These are phyloP conservation scores for Chytriomyces sp. DNA, from an alignment of 192 early-diverging fungal species.

Conservation along the genomic window DNA sequence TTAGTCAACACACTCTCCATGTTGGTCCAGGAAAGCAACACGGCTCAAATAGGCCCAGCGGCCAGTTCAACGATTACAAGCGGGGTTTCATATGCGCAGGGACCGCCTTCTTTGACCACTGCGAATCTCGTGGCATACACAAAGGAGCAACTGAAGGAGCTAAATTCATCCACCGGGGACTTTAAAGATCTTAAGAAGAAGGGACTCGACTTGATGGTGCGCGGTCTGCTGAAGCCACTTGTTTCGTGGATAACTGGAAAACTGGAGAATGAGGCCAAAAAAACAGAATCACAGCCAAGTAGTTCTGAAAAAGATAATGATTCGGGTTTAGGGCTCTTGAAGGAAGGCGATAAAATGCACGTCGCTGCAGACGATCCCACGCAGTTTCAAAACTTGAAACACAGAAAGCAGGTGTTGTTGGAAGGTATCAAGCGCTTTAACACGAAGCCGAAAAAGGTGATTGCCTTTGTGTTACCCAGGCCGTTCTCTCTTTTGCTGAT, in stretches of 20 bases:
- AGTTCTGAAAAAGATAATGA: constrained; percentile 23
- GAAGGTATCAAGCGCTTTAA: constrained; percentile 83
- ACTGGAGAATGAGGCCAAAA: constrained; percentile 23
- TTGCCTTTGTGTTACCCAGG: background rate
- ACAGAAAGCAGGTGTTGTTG: constrained; percentile 81
- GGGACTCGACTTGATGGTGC: constrained; percentile 59
- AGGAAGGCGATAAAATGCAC: constrained; percentile 45
- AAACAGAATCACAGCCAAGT: constrained; percentile 24
- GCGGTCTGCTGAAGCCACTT: constrained; percentile 56
- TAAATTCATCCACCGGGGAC: constrained; percentile 60
- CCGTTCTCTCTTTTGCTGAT: background rate
- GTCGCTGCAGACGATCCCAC: constrained; percentile 76
- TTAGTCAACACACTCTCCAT: constrained; percentile 77
- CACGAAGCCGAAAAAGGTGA: constrained; percentile 80
- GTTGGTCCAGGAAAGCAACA: constrained; percentile 41
- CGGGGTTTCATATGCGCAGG: constrained; percentile 10
- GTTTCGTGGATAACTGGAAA: constrained; percentile 47
- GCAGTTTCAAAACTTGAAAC: constrained; percentile 81
- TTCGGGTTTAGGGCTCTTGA: constrained; percentile 39
- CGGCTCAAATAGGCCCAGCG: background rate
- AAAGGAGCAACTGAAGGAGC: constrained; percentile 61
- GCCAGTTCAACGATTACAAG: constrained; percentile 3
- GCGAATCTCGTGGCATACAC: constrained; percentile 53
- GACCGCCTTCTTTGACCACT: constrained; percentile 59
- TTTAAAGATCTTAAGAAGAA: constrained; percentile 55